These are phyloP conservation scores for Chalciporus chontae DNA, from an alignment of 768 basidiomycete species.

Conservation along the genomic window DNA sequence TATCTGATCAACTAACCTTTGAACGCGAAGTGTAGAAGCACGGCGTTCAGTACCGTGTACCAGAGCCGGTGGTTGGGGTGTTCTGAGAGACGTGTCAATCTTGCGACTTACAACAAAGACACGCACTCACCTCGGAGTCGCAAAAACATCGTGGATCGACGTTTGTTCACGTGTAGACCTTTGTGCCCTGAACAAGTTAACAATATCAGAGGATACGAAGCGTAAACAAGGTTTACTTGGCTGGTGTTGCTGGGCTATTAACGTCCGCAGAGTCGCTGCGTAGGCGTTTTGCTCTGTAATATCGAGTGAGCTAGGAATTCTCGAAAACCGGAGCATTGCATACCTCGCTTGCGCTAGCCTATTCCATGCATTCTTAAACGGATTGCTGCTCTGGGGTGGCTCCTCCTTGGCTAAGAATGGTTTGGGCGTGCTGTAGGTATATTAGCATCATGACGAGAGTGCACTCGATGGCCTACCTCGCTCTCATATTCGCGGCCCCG, in stretches of 20 bases:
- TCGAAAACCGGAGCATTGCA: neutral
- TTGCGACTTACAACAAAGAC: neutral
- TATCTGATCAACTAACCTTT: constrained; percentile 8
- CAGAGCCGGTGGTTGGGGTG: neutral
- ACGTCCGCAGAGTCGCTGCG: constrained; percentile 18
- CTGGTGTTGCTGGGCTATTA: constrained; percentile 8
- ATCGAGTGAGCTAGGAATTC: neutral
- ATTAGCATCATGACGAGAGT: neutral
- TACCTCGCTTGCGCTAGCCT: constrained; percentile 17
- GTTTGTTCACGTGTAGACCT: constrained; percentile 2
- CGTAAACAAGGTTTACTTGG: constrained; percentile 18
- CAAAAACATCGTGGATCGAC: constrained; percentile 4
- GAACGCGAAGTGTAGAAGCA: neutral
- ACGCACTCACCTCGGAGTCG: constrained; percentile 3
- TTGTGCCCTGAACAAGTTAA: constrained; percentile 3
- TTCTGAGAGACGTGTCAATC: constrained; percentile 1
- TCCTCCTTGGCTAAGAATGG: neutral
- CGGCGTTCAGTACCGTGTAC: neutral
- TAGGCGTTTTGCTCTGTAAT: constrained; percentile 22
- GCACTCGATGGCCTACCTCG: neutral
- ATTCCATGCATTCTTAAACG: constrained; percentile 18
- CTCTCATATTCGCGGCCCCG: neutral
- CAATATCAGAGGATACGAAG: neutral
- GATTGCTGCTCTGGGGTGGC: neutral
- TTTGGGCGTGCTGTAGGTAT: neutral